Percentiles rank a stretch among this genome's conserved stretches.
These are phyloP conservation scores for Platismatia glauca DNA, from an alignment of 495 filamentous ascomycete genomes.

Conservation along the genomic window DNA sequence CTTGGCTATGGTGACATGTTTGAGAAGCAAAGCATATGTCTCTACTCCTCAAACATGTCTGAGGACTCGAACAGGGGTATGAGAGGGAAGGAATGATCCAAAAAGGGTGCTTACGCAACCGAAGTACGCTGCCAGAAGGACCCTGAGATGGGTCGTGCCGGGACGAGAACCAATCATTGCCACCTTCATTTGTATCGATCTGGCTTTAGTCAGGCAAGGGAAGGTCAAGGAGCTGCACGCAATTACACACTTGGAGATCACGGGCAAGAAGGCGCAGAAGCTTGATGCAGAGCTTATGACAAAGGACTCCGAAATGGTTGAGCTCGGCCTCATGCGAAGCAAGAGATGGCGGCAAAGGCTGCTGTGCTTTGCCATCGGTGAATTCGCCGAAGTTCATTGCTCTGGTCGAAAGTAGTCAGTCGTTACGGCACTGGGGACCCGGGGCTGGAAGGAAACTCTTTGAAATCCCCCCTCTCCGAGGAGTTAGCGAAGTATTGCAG, in stretches of 20 bases:
- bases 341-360: slow-evolving; percentile 67
- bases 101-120: slow-evolving; percentile 38
- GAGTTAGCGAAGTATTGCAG: slow-evolving; percentile 14
- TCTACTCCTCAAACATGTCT: not conserved
- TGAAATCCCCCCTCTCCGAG: slow-evolving; percentile 73
- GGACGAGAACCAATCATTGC: slow-evolving; percentile 59
- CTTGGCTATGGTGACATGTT: not conserved
- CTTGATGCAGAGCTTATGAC: slow-evolving; percentile 62
- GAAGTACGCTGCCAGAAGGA: slow-evolving; percentile 63
- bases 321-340: slow-evolving; percentile 50
- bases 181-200: slow-evolving; percentile 38
- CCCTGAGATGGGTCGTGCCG: slow-evolving; percentile 55
- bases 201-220: slow-evolving; percentile 16
- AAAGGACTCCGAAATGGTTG: slow-evolving; percentile 53
- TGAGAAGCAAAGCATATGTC: not conserved
- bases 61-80: not conserved
- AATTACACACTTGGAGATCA: slow-evolving; percentile 50
- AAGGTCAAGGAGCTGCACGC: not conserved
- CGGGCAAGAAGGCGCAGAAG: slow-evolving; percentile 68
- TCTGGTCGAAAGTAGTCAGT: slow-evolving; percentile 36
- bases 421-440: not conserved
- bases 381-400: slow-evolving; percentile 90
- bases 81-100: not conserved
- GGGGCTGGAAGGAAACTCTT: slow-evolving; percentile 53
- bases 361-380: slow-evolving; percentile 59